Evolutionary conservation across 805 yeast species (phyloP).

Genomic region (Wickerhamiella vanderwaltii): DNA sequence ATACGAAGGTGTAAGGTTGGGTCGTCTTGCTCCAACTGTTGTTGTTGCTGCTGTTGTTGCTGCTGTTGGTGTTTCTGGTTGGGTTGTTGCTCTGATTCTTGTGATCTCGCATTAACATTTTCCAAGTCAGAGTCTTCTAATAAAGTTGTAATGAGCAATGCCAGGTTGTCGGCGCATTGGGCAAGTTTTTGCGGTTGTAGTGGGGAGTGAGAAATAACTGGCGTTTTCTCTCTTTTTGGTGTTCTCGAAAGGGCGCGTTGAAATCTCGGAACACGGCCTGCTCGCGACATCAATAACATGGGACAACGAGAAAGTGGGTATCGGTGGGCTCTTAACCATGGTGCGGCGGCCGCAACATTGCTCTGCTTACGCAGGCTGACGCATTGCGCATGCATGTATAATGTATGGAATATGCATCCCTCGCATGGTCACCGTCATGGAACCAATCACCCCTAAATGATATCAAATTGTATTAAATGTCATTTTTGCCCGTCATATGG

Average conservation of each 20-base stretch:
- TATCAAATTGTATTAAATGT: no score
- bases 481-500: no score
- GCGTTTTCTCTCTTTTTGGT: slow-evolving; percentile 1
- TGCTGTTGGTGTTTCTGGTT: no score
- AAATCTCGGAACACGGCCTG: slow-evolving; percentile 3
- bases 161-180: neutral
- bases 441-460: no score
- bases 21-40: no score
- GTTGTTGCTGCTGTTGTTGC: no score
- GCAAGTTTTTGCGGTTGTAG: neutral
- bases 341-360: no score
- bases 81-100: neutral
- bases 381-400: slow-evolving; percentile 4
- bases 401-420: slow-evolving; percentile 3
- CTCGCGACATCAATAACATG: neutral
- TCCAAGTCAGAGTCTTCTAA: neutral
- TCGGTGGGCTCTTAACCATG: no score
- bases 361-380: no score
- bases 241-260: slow-evolving; percentile 1
- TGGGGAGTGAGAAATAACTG: neutral
- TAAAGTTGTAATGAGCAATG: neutral
- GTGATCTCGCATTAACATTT: no score
- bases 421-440: no score
- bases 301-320: no score
- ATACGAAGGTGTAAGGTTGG: neutral